Base-by-base conservation (phyloP, 1,139 yeast genomes). In the Geotrichum carabidarum region DNA sequence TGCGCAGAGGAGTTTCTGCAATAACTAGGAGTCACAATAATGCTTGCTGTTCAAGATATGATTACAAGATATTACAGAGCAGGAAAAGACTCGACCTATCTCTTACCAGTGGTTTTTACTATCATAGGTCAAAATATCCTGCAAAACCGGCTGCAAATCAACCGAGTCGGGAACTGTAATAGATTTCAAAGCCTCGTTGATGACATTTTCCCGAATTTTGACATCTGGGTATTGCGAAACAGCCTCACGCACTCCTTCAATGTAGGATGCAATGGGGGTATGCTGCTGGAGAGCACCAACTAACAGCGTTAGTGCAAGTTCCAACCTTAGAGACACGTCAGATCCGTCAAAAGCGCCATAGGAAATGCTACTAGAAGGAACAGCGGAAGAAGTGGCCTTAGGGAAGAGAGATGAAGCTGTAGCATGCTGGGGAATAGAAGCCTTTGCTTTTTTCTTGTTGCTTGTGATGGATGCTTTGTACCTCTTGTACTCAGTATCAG, bases 101-200 rank as follows among this genome's bases (percentile, higher is more conserved):
- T 3, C 27, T 22, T 22, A 22, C n/a, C 12, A 17, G 36, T 22
- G 12, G 37, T 41, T 11, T 30, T 22, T 8, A 22, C 44, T 36
- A 14, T 36, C 31, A 31, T 14, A 44, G 3, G 46, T 34, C 14
- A 64, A 57, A n/a, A 64, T 59, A 34, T 62, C 65, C n/a, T 57
- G 54, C 30, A 65, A 37, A 11, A 63, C 59, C 4, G 67, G 61
- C 31, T 58, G 51, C 44, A 65, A 51, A 49, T 65, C 67, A 9
- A 65, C 63, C 40, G 61, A 63, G 6, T 59, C 59, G 1, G 69
- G 68, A 8, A 65, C 56, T 12, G 47, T 48, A 27, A 65, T 58
- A 2, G 65, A 63, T 36, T 60, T 51, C 8, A 65, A 60, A 1
- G 68, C 69, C 44, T 62, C 62, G 18, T 55, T 53, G 11, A 65